A percentile compares a stretch with the other conserved stretches of the same genome.
phyloP scores from a whole-genome alignment of 1,139 yeast genomes.

The Nakaseomyces glabratus region DNA sequence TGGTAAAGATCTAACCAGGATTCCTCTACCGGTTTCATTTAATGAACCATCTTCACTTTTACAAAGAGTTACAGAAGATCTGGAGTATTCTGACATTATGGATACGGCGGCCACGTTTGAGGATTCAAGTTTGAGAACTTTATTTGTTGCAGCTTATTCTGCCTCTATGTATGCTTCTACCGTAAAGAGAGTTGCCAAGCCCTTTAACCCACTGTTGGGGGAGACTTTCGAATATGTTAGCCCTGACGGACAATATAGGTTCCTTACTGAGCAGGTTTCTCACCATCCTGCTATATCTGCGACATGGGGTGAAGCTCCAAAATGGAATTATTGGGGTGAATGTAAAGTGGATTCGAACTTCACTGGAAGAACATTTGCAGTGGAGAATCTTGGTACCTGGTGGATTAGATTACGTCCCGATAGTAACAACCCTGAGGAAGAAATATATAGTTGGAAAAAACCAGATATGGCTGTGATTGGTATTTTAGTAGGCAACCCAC shows the following conservation, averaged over 20 bases:
- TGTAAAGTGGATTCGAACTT: slow-evolving; percentile 86
- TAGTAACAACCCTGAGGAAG: slow-evolving; percentile 36
- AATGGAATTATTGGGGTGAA: slow-evolving; percentile 96
- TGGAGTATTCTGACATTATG: slow-evolving; percentile 75
- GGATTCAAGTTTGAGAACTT: slow-evolving; percentile 74
- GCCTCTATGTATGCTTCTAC: slow-evolving; percentile 95
- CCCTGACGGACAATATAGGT: slow-evolving; percentile 79
- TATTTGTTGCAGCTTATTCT: slow-evolving; percentile 88
- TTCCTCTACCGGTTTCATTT: slow-evolving; percentile 93
- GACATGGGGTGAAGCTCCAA: slow-evolving; percentile 73
- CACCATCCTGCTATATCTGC: slow-evolving; percentile 98
- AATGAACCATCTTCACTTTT: slow-evolving; percentile 90
- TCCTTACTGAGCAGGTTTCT: slow-evolving; percentile 90
- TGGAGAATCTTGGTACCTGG: slow-evolving; percentile 91
- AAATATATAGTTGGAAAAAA: slow-evolving; percentile 82
- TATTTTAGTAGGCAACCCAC: slow-evolving; percentile 90
- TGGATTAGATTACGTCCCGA: slow-evolving; percentile 75
- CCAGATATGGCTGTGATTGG: slow-evolving; percentile 94
- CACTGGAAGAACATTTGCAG: slow-evolving; percentile 87
- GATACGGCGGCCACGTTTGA: slow-evolving; percentile 68
- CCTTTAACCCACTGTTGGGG: slow-evolving; percentile 90
- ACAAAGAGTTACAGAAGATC: slow-evolving; percentile 92
- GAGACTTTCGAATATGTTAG: slow-evolving; percentile 91
- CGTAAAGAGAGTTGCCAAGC: slow-evolving; percentile 87
- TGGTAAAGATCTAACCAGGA: slow-evolving; percentile 95